Evolutionary conservation across 78 protist species (phyloP), one percentile per base, ranked within the genome.

Genomic region (Emiliania huxleyi): DNA sequence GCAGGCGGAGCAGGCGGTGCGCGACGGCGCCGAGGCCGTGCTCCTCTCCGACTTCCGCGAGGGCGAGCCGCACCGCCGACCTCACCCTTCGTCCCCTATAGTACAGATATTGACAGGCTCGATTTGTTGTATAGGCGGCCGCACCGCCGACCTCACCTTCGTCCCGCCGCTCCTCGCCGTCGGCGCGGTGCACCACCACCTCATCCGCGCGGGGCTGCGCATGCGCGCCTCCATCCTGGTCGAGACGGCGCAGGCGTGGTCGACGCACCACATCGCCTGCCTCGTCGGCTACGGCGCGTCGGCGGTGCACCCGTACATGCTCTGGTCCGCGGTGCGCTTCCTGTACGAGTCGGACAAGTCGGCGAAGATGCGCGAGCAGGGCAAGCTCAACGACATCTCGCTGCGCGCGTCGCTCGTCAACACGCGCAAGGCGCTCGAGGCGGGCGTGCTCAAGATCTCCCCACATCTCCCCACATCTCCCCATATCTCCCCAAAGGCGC

Each of bases 251-350:
- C 87, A 92, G 56, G 97, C 96, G 37, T 37, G 96, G 35, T 95
- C 93, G 73, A 97, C 96, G 56, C 97, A 96, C 94, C 98, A 97
- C 96, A 26, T 95, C 90, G 93, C 96, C 48, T 52, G 75, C 56
- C 91, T 97, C 43, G 40, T 96, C 22, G 98, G 98, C 46, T 97
- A 71, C 94, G 98, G 98, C 18, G 98, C 95, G 33, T 95, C 94
- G 52, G 98, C 97, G 43, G 88, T 97, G 48, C 94, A 94, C 90
- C 98, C 98, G 55, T 96, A 95, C 92, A 49, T 97, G 85, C 95
- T 77, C 33, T 95, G 69, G 92, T 93, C 91, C 62, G 75, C 94
- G 35, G 40, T 46, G 75, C 69, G 91, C 21, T 55, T 75, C 40
- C n/a, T 15, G 83, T 77, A 49, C 87, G 40, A 52, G 81, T 0